Percentiles rank a stretch among this genome's conserved stretches.
Conservation (phyloP, 495 filamentous ascomycete species). For the Achaetomiella virescens region DNA sequence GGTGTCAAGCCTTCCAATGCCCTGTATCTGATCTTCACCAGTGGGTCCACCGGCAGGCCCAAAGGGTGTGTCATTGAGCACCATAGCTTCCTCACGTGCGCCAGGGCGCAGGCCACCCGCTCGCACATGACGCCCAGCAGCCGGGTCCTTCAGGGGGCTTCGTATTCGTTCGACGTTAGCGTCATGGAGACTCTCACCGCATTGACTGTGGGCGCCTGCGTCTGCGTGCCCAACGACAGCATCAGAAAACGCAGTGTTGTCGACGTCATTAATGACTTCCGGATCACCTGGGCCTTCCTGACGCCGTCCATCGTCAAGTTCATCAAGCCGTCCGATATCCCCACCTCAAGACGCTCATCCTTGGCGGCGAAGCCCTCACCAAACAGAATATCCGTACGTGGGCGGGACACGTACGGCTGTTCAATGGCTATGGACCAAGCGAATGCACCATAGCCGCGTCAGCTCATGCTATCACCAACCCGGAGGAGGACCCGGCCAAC, state of each 20-base stretch:
- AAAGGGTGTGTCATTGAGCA: conserved; percentile 42
- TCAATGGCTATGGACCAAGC: conserved; percentile 32
- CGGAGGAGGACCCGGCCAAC: conserved; percentile 28
- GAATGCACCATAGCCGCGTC: conserved; percentile 19
- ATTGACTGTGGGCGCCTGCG: conserved; percentile 44
- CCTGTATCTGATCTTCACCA: conserved; percentile 53
- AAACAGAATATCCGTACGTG: conserved; percentile 24
- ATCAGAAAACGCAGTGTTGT: conserved; percentile 25
- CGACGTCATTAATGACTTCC: conserved; percentile 20
- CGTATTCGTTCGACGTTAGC: conserved; percentile 57
- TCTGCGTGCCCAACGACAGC: conserved; percentile 38
- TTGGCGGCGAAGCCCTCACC: conserved; percentile 24
- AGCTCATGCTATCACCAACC: conserved; percentile 14
- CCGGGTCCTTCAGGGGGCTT: conserved; percentile 53
- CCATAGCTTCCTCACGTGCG: conserved; percentile 30
- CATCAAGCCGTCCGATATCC: conserved; percentile 13
- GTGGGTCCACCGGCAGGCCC: conserved; percentile 55
- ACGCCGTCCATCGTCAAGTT: conserved; percentile 47
- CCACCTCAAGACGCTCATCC: conserved; percentile 20
- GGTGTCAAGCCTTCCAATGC: too few species aligned
- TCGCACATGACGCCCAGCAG: conserved; percentile 32
- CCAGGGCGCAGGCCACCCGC: conserved; percentile 34
- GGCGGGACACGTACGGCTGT: conserved; percentile 25
- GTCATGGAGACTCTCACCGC: conserved; percentile 52
- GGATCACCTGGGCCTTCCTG: conserved; percentile 25